These are phyloP conservation scores for Cordyceps militaris DNA, from an alignment of 2,329 filamentous ascomycete species.

Conservation along the genomic window DNA sequence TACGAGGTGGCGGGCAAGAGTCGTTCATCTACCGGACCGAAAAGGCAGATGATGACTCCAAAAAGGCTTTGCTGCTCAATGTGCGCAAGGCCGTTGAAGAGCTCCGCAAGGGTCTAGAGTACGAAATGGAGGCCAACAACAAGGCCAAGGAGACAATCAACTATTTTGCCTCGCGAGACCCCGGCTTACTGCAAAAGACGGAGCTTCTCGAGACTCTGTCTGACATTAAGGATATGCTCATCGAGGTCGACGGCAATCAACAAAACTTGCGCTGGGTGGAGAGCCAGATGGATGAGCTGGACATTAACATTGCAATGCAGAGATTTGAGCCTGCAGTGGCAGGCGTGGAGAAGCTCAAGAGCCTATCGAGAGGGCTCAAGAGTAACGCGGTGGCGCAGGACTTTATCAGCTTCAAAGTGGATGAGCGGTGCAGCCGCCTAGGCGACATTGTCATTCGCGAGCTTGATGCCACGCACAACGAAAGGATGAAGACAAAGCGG, in stretches of 20 bases:
- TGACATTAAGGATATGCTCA: conserved; percentile 76
- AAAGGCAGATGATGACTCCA: conserved; percentile 70
- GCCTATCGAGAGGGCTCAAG: conserved; percentile 71
- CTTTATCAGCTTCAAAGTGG: conserved; percentile 85
- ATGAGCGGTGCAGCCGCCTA: conserved; percentile 72
- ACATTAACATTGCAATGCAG: conserved; percentile 91
- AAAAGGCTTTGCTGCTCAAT: conserved; percentile 73
- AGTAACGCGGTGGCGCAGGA: conserved; percentile 83
- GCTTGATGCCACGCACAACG: conserved; percentile 69
- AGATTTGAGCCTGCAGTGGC: conserved; percentile 78
- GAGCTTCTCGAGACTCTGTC: conserved; percentile 74
- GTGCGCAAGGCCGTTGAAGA: conserved; percentile 92
- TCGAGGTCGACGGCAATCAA: conserved; percentile 94
- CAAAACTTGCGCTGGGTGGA: conserved; percentile 96
- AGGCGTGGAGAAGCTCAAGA: conserved; percentile 77
- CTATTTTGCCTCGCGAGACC: conserved; percentile 74
- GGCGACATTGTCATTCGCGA: conserved; percentile 71
- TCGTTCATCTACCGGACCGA: conserved; percentile 93
- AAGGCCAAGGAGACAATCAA: conserved; percentile 79
- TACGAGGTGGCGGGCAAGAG: conserved; percentile 77
- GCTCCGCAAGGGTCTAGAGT: conserved; percentile 74
- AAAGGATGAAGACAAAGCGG: conserved; percentile 67
- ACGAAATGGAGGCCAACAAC: conserved; percentile 80
- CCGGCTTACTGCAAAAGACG: conserved; percentile 68
- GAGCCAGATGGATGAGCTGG: conserved; percentile 87